A percentile compares a stretch with the other conserved stretches of the same genome.
Evolutionary conservation across 306 rosid species (phyloP).

Genomic region (Citrullus amarus): DNA sequence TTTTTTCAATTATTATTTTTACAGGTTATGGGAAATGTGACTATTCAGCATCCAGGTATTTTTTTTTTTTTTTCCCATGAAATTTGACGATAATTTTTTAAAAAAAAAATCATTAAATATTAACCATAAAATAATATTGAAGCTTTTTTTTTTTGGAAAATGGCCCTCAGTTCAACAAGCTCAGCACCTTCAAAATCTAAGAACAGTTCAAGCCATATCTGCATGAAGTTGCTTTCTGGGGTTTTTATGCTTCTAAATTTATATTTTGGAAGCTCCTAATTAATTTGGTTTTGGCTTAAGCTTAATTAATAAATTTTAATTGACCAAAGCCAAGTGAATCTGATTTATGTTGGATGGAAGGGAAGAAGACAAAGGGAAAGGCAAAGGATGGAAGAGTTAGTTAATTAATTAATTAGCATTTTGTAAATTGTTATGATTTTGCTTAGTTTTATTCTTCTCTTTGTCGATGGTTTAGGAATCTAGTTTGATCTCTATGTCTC

Average conservation of each 20-base stretch:
- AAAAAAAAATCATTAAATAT: no score
- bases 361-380: conserved; percentile 7
- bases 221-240: conserved; percentile 32
- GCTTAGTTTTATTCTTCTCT: conserved; percentile 50
- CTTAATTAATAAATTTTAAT: background rate
- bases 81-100: background rate
- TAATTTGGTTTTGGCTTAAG: background rate
- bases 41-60: conserved; percentile 57
- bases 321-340: background rate
- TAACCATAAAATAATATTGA: background rate
- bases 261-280: conserved; percentile 34
- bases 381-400: background rate
- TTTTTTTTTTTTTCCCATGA: background rate
- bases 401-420: conserved; percentile 10
- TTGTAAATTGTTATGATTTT: conserved; percentile 22
- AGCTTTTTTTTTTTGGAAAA: background rate
- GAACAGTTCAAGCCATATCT: conserved; percentile 11
- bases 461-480: conserved; percentile 55
- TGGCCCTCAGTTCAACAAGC: conserved; percentile 27
- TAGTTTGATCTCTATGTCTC: conserved; percentile 18
- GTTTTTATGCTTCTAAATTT: conserved; percentile 24
- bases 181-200: conserved; percentile 32
- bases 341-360: background rate
- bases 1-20: background rate
- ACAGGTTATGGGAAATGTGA: conserved; percentile 75